A percentile compares a stretch with the other conserved stretches of the same genome.
These are phyloP conservation scores for Aphanomyces astaci DNA, from an alignment of 352 stramenopile species.

Conservation along the genomic window DNA sequence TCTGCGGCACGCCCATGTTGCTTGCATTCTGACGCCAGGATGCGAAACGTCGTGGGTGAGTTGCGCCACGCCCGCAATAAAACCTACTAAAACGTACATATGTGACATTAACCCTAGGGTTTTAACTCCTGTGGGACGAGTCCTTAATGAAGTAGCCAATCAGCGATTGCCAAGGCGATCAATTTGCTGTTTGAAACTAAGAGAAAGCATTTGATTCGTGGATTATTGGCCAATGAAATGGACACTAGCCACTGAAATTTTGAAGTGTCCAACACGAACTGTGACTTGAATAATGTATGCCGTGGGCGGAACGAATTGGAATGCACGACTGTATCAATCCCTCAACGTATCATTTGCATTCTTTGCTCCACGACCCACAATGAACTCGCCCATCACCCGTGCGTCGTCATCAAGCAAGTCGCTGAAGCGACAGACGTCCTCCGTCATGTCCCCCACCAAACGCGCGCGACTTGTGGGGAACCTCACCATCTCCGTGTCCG, in stretches of 20 bases:
- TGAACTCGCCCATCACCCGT: constrained; percentile 12
- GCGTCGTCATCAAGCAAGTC: neutral
- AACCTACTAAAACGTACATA: too few species aligned
- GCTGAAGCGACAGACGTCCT: constrained; percentile 4
- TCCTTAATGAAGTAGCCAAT: neutral
- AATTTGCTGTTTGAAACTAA: neutral
- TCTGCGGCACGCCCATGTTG: neutral
- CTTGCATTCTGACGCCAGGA: neutral
- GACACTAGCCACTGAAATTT: neutral
- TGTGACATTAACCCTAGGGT: too few species aligned
- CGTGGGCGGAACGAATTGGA: neutral
- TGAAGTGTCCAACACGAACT: neutral
- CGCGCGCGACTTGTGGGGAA: constrained; percentile 18
- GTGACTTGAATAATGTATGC: constrained; percentile 4
- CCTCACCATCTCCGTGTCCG: constrained; percentile 18
- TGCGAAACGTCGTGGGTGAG: constrained; percentile 1
- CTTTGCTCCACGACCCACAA: neutral
- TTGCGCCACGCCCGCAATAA: too few species aligned
- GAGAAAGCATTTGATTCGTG: neutral
- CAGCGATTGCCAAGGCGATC: neutral
- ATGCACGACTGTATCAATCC: neutral
- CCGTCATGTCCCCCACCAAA: neutral
- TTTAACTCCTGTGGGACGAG: neutral
- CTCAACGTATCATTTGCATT: constrained; percentile 18
- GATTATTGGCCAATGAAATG: neutral